Evolutionary conservation across 129 eudicot species (phyloP).

Genomic region (Saussurea involucrata): DNA sequence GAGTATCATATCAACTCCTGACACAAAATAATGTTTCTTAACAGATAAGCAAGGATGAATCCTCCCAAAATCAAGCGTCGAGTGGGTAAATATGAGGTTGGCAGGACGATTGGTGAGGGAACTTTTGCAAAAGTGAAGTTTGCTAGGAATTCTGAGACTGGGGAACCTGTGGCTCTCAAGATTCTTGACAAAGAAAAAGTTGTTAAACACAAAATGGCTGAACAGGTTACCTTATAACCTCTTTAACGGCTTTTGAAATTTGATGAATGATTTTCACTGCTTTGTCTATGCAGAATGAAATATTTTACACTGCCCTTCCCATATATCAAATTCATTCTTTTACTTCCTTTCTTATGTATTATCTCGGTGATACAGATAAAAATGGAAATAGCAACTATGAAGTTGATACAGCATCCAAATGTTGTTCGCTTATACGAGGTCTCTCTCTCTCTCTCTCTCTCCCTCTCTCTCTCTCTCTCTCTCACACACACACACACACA

Average conservation of each 20-base stretch:
- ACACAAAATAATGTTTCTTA: not conserved
- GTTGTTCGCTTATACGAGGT: slow-evolving; percentile 85
- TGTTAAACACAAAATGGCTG: slow-evolving; percentile 95
- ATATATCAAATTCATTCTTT: slow-evolving; percentile 3
- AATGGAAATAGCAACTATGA: slow-evolving; percentile 95
- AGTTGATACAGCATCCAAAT: slow-evolving; percentile 88
- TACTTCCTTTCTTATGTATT: slow-evolving; percentile 10
- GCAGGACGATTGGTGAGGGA: slow-evolving; percentile 97
- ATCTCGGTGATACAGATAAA: slow-evolving; percentile 57
- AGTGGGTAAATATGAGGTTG: slow-evolving; percentile 93
- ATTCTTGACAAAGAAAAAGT: slow-evolving; percentile 95
- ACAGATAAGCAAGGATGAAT: slow-evolving; percentile 44
- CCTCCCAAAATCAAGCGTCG: slow-evolving; percentile 69
- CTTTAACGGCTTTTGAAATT: not conserved
- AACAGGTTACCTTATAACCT: slow-evolving; percentile 48
- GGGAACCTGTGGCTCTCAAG: slow-evolving; percentile 84
- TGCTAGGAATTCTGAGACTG: slow-evolving; percentile 83
- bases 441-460: slow-evolving; percentile 15
- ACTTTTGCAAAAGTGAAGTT: slow-evolving; percentile 96
- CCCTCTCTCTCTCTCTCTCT: slow-evolving; percentile 12
- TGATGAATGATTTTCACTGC: not conserved
- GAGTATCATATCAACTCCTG: slow-evolving; percentile 1
- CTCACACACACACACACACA: not conserved
- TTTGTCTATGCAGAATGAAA: not conserved
- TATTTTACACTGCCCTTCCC: not conserved